Evolutionary conservation across 495 filamentous ascomycete genomes (phyloP), one percentile per base, ranked within the genome.

Genomic region (Xylaria cubensis): DNA sequence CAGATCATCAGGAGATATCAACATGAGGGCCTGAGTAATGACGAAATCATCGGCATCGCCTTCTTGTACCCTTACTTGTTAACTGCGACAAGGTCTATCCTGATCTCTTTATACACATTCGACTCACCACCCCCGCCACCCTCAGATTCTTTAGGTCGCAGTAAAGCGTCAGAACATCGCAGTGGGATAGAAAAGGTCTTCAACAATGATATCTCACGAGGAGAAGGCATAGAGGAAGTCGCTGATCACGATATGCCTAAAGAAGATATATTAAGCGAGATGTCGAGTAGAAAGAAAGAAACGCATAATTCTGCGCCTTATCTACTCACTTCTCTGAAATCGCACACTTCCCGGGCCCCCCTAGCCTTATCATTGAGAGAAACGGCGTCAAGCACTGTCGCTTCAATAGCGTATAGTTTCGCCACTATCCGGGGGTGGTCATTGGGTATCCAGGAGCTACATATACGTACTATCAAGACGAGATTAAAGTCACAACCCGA

Each of bases 361-460:
- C 82, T 95, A 68, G 91, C 94, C 17, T 83, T 97, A 26, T 93
- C 93, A 6, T 86, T 99, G 51, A 88, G 94, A 17, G 82, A 85
- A 51, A 89, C 88, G 26, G 74, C 86, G 0, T 80, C 83, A 6
- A 86, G 87, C 17, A 89, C 94, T 6, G 86, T 92, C 10, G 91
- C 93, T 2, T 94, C 93, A 13, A 92, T 98, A 64, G 95, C 95
- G 6, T 98, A 97, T 80, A 91, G 92, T 0, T 85, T 92, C 73
- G 88, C 88, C 3, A 92, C 89, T 51, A 80, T 86, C 13, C 84
- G 85, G 63, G 94, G 94, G 21, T 99, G 94, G 94, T 93, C 93
- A 10, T 86, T 97, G 12, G 95, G 94, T 0, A 88, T 98, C 24
- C 96, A 99, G 82, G 95, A 98, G 78, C 79, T 97, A 29, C 90